These are phyloP conservation scores for Haplographium delicatum DNA, from an alignment of 495 filamentous ascomycete genomes.

Conservation along the genomic window DNA sequence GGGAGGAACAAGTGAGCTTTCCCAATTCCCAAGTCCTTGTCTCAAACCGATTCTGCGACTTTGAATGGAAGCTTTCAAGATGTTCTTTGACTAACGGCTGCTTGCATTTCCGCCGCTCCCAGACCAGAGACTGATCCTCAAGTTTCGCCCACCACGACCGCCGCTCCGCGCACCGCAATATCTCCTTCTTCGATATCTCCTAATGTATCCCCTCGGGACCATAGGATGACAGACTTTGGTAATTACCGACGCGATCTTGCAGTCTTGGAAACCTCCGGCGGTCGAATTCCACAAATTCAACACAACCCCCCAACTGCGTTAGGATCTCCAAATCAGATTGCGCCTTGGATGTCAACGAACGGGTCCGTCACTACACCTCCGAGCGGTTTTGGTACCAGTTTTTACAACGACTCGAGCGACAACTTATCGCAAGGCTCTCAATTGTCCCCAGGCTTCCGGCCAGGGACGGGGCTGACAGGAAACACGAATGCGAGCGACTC, in stretches of 20 bases:
- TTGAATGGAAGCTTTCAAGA: constrained; percentile 14
- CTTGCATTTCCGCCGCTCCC: constrained; percentile 23
- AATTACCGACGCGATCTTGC: constrained; percentile 69
- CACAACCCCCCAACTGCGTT: constrained; percentile 47
- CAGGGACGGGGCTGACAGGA: constrained; percentile 51
- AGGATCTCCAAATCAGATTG: constrained; percentile 39
- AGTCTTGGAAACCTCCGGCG: constrained; percentile 55
- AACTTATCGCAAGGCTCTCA: constrained; percentile 52
- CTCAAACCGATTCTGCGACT: constrained; percentile 6
- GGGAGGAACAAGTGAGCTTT: constrained; percentile 38
- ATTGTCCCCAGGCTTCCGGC: constrained; percentile 62
- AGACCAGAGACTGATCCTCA: constrained; percentile 43
- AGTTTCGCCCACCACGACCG: constrained; percentile 42
- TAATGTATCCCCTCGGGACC: constrained; percentile 41
- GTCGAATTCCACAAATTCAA: constrained; percentile 46
- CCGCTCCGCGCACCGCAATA: constrained; percentile 36
- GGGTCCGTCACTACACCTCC: constrained; percentile 28
- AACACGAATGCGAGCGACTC: constrained; percentile 55
- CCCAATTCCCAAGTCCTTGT: constrained; percentile 12
- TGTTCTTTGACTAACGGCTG: constrained; percentile 27
- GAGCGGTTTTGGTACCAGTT: constrained; percentile 36
- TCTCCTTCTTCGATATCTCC: constrained; percentile 44
- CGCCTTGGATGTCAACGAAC: constrained; percentile 43
- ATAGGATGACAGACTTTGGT: constrained; percentile 50
- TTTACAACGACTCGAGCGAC: constrained; percentile 64